A percentile compares a stretch with the other conserved stretches of the same genome.
phyloP scores from a whole-genome alignment of 257 asterid species.

The Solanum bulbocastanum region DNA sequence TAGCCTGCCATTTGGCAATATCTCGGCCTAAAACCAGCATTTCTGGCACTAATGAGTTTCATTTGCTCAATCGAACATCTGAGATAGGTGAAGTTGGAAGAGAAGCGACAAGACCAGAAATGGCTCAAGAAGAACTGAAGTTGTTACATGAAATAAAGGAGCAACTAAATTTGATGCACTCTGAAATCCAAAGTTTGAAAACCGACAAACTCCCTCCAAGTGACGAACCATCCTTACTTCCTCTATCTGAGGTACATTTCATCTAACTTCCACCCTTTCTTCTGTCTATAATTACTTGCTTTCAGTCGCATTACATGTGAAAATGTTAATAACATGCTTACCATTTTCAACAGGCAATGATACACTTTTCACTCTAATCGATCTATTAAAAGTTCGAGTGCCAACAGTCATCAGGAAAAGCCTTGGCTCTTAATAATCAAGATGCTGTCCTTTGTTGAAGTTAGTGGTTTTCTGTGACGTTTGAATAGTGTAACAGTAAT shows the following conservation, averaged over 20 bases:
- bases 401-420: background rate
- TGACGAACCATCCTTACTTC: constrained; percentile 23
- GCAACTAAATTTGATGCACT: constrained; percentile 36
- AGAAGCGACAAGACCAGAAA: constrained; percentile 3
- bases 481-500: background rate
- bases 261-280: background rate
- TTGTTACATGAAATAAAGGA: constrained; percentile 56
- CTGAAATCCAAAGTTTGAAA: constrained; percentile 38
- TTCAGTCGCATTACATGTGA: background rate
- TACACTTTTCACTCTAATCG: background rate
- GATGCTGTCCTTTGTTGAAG: background rate
- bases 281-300: background rate
- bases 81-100: constrained; percentile 33
- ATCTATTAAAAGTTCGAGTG: background rate
- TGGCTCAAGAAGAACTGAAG: constrained; percentile 32
- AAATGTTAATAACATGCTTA: background rate
- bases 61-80: constrained; percentile 17
- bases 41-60: constrained; percentile 12
- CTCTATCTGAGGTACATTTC: constrained; percentile 35
- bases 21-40: constrained; percentile 15
- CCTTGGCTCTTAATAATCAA: background rate
- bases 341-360: background rate
- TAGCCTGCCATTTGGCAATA: constrained; percentile 27
- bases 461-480: background rate
- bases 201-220: constrained; percentile 7